Percentiles rank a stretch among this genome's conserved stretches.
phyloP scores from a whole-genome alignment of 495 filamentous ascomycete species.

The Barbatosphaeria neglecta region DNA sequence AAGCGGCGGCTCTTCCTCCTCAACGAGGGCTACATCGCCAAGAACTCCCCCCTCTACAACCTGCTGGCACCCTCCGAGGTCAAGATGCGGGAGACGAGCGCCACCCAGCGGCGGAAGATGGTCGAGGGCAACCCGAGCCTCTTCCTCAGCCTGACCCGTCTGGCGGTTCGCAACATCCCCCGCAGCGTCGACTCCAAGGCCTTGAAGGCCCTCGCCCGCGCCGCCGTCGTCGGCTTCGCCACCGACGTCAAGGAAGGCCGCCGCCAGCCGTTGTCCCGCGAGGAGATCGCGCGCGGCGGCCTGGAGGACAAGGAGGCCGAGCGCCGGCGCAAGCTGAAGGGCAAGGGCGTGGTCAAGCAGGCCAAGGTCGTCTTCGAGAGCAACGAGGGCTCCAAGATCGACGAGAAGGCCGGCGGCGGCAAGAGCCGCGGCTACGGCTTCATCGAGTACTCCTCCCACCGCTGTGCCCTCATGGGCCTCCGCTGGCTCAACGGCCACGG shows the following conservation, averaged over 20 bases:
- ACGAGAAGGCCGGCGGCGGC: slow-evolving; percentile 54
- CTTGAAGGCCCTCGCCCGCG: slow-evolving; percentile 78
- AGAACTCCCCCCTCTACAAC: slow-evolving; percentile 59
- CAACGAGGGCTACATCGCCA: slow-evolving; percentile 68
- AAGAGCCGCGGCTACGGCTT: slow-evolving; percentile 91
- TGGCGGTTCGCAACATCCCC: slow-evolving; percentile 91
- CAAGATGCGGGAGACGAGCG: slow-evolving; percentile 77
- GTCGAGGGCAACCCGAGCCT: slow-evolving; percentile 84
- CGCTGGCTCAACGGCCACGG: slow-evolving; percentile 84
- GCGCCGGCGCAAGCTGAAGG: slow-evolving; percentile 60
- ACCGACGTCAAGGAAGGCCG: slow-evolving; percentile 67
- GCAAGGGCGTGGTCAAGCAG: slow-evolving; percentile 89
- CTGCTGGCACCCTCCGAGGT: slow-evolving; percentile 69
- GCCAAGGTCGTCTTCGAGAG: slow-evolving; percentile 92
- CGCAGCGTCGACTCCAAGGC: slow-evolving; percentile 74
- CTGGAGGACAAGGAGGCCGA: slow-evolving; percentile 73
- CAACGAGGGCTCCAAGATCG: slow-evolving; percentile 65
- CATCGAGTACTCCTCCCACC: slow-evolving; percentile 90
- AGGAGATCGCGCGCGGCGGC: slow-evolving; percentile 68
- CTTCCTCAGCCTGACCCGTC: slow-evolving; percentile 79
- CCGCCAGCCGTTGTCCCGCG: slow-evolving; percentile 69
- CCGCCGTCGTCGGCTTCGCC: slow-evolving; percentile 88
- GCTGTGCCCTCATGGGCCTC: slow-evolving; percentile 90
- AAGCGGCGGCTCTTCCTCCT: slow-evolving; percentile 88
- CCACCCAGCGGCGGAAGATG: slow-evolving; percentile 76